phyloP scores from a whole-genome alignment of 495 filamentous ascomycete genomes.

The Penicillium coffeae region DNA sequence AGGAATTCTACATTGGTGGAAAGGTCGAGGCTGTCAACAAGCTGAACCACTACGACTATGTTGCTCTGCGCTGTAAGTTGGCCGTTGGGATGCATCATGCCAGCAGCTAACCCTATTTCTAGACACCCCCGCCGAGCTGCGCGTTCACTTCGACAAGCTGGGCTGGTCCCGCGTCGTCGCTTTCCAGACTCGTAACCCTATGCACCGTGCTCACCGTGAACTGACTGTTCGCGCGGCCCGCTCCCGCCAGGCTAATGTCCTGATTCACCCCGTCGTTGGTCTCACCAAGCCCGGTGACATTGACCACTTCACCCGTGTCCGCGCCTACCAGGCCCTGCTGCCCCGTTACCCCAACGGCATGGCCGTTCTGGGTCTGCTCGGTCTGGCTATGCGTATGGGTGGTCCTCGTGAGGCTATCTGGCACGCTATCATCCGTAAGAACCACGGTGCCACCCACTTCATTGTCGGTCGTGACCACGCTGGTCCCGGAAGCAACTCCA shows the following conservation, averaged over 20 bases:
- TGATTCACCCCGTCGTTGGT: slow-evolving; percentile 98
- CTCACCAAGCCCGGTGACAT: slow-evolving; percentile 98
- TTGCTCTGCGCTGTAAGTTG: slow-evolving; percentile 81
- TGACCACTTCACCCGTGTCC: slow-evolving; percentile 98
- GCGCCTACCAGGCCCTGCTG: slow-evolving; percentile 94
- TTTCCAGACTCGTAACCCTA: slow-evolving; percentile 98
- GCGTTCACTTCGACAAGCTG: slow-evolving; percentile 97
- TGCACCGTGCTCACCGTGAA: slow-evolving; percentile 98
- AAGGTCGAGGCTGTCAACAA: slow-evolving; percentile 92
- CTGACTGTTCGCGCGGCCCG: slow-evolving; percentile 95
- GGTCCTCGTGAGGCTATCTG: slow-evolving; percentile 97
- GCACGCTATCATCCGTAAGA: slow-evolving; percentile 99
- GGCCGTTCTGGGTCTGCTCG: slow-evolving; percentile 93
- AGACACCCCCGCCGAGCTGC: slow-evolving; percentile 94
- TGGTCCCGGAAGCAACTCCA: slow-evolving; percentile 93
- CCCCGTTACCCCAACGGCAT: slow-evolving; percentile 98
- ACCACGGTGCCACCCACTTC: slow-evolving; percentile 98
- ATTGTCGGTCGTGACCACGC: slow-evolving; percentile 98
- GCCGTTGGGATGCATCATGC: neutral
- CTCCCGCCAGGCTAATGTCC: slow-evolving; percentile 91
- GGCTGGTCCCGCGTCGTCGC: slow-evolving; percentile 95
- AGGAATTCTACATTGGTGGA: slow-evolving; percentile 91
- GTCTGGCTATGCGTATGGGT: slow-evolving; percentile 98
- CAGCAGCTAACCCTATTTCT: neutral
- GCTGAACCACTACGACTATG: slow-evolving; percentile 98